These are phyloP conservation scores for Meira miltonrushii DNA, from an alignment of 1,284 basidiomycete species.

Conservation along the genomic window DNA sequence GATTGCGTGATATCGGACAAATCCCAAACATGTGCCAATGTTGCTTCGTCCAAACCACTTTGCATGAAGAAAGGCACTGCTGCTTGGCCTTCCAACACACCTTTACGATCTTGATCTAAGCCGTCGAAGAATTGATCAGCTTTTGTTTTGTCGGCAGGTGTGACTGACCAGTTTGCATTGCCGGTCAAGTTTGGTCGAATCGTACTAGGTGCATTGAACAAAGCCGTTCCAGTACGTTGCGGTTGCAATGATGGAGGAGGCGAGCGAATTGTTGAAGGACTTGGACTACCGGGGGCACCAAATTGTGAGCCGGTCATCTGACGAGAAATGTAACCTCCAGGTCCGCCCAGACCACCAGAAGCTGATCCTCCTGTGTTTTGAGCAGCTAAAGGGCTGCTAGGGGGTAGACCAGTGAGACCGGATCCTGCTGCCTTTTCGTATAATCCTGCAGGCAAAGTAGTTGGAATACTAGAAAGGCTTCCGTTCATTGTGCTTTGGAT, in stretches of 20 bases:
- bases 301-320: constrained; percentile 29
- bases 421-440: constrained; percentile 67
- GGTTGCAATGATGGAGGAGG: constrained; percentile 55
- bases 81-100: constrained; percentile 83
- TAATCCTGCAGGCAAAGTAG: constrained; percentile 74
- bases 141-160: constrained; percentile 70
- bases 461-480: constrained; percentile 69
- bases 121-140: constrained; percentile 78
- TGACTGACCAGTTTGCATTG: constrained; percentile 71
- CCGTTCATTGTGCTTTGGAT: constrained; percentile 83
- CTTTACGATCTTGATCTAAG: constrained; percentile 70
- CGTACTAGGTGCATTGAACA: not conserved
- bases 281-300: not conserved
- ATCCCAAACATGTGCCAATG: constrained; percentile 91
- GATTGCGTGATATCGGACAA: constrained; percentile 84
- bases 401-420: constrained; percentile 1
- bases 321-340: constrained; percentile 18
- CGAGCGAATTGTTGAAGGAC: not conserved
- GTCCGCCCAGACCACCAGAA: not conserved
- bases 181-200: not conserved
- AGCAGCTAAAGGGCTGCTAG: constrained; percentile 22
- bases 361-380: constrained; percentile 38
- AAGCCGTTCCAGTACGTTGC: constrained; percentile 38
- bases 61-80: constrained; percentile 95
- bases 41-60: constrained; percentile 76